Evolutionary conservation across 306 rosid genomes (phyloP), one percentile per base, ranked within the genome.

Genomic region (Cucumis sativus): DNA sequence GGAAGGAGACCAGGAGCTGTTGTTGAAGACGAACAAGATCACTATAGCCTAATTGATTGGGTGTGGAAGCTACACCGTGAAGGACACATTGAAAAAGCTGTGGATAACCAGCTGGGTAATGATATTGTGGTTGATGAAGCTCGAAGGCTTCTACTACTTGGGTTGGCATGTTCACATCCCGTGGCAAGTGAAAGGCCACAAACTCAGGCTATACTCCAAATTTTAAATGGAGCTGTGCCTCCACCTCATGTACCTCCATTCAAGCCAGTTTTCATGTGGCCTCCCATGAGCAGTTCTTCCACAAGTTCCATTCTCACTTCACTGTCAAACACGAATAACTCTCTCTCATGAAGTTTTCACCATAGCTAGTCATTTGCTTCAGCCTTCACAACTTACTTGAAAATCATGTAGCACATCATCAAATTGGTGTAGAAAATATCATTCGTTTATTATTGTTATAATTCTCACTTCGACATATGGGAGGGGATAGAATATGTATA

Each of bases 81-180:
- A 74, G 82, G 83, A 28, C 69, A 33, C 18, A 77, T 85, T 35
- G 78, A 76, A 74, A 82, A 85, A 43, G 87, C 91, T 3, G 74
- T 85, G 25, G 88, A 87, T 58, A 40, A 80, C 73, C 73, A 71
- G 81, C 79, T 83, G 16, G 11, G 37, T 4, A 35, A 35, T 2
- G 79, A 81, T 43, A 49, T 79, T 18, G 83, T 40, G 39, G 80
- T 82, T 21, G 82, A 81, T 60, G 91, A 85, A 78, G 87, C 84
- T 20, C 79, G 74, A 49, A 75, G 81, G 79, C 87, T 87, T 78
- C 67, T 85, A 17, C 82, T 85, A 77, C 69, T 87, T 8, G 88
- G 91, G 35, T 75, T 87, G 79, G 87, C 88, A 13, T 87, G 91
- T 81, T 83, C 91, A 49, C 81, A 83, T 74, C 88, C 87, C 14